phyloP scores from a whole-genome alignment of 176 grass and related monocot species.

The Musa beccarii region DNA sequence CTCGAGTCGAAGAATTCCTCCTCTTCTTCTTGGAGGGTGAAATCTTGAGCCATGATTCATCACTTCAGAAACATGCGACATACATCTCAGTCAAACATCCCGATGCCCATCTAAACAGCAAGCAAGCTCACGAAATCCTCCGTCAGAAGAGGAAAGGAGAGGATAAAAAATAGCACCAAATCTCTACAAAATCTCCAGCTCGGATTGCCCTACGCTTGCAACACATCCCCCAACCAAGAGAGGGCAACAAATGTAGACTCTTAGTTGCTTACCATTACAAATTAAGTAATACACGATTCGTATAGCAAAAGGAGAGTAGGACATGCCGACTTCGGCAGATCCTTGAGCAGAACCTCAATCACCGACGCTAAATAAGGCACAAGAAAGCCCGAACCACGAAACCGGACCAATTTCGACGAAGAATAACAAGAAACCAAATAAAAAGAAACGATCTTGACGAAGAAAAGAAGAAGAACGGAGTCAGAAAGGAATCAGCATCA shows the following conservation, averaged over 20 bases:
- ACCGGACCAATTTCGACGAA: not conserved
- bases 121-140: not conserved
- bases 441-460: not conserved
- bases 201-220: not conserved
- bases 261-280: not conserved
- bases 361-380: not conserved
- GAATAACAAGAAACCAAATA: not conserved
- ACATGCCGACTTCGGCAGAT: not conserved
- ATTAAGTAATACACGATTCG: not conserved
- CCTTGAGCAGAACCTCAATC: not conserved
- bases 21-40: not conserved
- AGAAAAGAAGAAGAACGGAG: not conserved
- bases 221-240: not conserved
- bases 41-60: not conserved
- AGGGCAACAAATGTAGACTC: not conserved
- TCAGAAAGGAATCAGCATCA: not conserved
- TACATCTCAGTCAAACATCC: not conserved
- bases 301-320: too few species aligned
- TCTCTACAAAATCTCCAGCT: not conserved
- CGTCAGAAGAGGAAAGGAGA: not conserved
- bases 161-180: not conserved
- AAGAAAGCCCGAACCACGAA: not conserved
- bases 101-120: not conserved
- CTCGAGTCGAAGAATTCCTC: not conserved
- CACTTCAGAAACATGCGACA: not conserved